Conservation (phyloP, 2,329 filamentous ascomycete species). For the Amesomyces nigricolor region DNA sequence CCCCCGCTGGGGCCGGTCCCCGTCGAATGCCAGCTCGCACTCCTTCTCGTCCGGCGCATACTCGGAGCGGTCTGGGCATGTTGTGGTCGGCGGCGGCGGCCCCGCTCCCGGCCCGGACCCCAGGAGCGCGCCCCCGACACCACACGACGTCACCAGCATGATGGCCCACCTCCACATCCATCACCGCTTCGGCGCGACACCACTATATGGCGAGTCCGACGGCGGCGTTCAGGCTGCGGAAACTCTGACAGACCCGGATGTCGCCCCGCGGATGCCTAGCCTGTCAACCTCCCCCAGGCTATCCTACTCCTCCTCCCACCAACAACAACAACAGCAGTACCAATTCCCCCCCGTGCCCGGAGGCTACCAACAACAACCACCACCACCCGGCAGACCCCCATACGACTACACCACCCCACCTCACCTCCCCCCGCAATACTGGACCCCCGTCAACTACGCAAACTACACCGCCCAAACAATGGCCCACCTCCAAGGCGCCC, state of each 20-base stretch:
- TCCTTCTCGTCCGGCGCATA: slow-evolving; percentile 15
- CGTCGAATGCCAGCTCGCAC: slow-evolving; percentile 18
- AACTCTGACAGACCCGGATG: slow-evolving; percentile 24
- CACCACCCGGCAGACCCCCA: not conserved
- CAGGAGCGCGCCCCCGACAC: not conserved
- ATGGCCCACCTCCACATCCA: slow-evolving; percentile 22
- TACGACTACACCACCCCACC: slow-evolving; percentile 3
- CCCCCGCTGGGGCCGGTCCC: slow-evolving; percentile 18
- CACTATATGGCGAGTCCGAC: slow-evolving; percentile 25
- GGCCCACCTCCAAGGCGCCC: slow-evolving; percentile 13
- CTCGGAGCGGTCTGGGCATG: slow-evolving; percentile 10
- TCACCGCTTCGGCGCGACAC: slow-evolving; percentile 24
- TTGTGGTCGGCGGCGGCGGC: not conserved
- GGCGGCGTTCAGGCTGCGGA: slow-evolving; percentile 27
- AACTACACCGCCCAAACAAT: slow-evolving; percentile 22
- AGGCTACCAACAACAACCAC: too few species aligned
- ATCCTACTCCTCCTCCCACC: slow-evolving; percentile 1
- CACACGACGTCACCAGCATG: slow-evolving; percentile 20
- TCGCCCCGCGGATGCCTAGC: slow-evolving; percentile 8
- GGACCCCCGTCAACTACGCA: slow-evolving; percentile 22
- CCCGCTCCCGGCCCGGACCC: slow-evolving; percentile 9
- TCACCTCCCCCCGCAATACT: slow-evolving; percentile 6
- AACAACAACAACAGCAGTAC: not conserved
- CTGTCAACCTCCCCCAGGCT: slow-evolving; percentile 9
- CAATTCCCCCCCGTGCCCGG: not conserved